Evolutionary conservation across 805 yeast species (phyloP), one percentile per base, ranked within the genome.

Genomic region (Saccharomycopsis sp.): DNA sequence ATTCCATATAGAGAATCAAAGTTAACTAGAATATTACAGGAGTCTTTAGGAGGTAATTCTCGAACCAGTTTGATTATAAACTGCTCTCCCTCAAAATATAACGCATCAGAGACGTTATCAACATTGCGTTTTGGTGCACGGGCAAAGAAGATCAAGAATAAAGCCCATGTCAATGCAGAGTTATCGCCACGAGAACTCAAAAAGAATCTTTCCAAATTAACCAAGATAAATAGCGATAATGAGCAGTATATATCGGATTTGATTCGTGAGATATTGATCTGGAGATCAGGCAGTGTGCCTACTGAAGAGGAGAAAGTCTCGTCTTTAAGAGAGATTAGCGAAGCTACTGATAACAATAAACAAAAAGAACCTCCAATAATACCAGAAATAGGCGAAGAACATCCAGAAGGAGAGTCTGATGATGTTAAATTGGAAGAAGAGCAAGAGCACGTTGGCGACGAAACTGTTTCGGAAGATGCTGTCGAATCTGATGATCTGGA

Each of bases 21-120:
- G 64, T 75, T 89, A 55, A 87, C 96, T 0, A 75, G 93, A 61
- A 83, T 90, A 14, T 70, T 89, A 38, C 92, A 87, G 67, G 91
- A 87, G 64, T 83, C 93, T 0, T 72, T 89, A 22, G 94, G 96
- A 3, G 96, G 96, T 1, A 89, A 89, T 68, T 83, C 92, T 2
- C 75, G 90, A 55, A 90, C 96, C 0, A 79, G 87, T 1, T 73
- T 89, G 53, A 81, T 90, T 17, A 77, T 89, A 47, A 86, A 85
- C 63, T 87, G 94, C 62, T 87, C 94, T 0, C 86, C 89, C 0
- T 75, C 86, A 0, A 66, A 73, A 2, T 67, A 70, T 35, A 81
- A 88, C 64, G 82, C 77, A 55, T 68, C 72, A 17, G 94, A 88
- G 65, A 87, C 96, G 0, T 60, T 87, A 3, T 83, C 90, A 3